Base-by-base conservation (phyloP, 495 filamentous ascomycete genomes). In the Hyaloscypha finlandica region DNA sequence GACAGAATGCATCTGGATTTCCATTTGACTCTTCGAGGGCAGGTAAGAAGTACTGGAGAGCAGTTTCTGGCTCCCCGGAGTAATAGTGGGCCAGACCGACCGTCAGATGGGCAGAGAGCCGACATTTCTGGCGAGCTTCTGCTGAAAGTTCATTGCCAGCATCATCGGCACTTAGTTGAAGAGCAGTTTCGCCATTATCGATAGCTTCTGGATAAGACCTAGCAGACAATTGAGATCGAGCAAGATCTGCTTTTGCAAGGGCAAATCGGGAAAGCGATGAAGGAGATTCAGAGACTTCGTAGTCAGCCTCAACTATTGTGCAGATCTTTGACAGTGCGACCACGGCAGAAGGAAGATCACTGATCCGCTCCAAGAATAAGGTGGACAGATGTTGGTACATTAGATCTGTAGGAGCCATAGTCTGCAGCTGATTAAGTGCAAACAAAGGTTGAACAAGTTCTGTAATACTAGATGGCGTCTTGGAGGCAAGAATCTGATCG, bases 181-280 rank as follows among this genome's bases (percentile, higher is more conserved):
- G 79, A 22, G 90, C 89, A 20, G 87, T 84, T 59, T 91, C 88
- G 8, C 89, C 90, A 61, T 87, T 87, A 31, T 94, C 90, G 6
- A 86, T 83, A 3, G 94, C 93, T 61, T 83, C 76, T 1, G 78
- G 77, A 68, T 87, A 95, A 35, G 85, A 75, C 9, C 84, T 79
- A 19, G 81, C 78, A 5, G 93, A 91, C 2, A 98, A 85, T 33
- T 90, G 85, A 51, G 85, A 86, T 32, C 96, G 88, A 16, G 91
- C 91, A 25, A 97, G 85, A 75, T 98, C 96, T 8, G 91, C 83
- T 74, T 94, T 97, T n/a, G 89, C 91, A 59, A 93, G 84, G 12
- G 92, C 89, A 76, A 90, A 97, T 45, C 80, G 85, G 12, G 85
- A 86, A 22, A 98, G 85, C 19, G 92, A 83, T 12, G 85, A 74